phyloP scores from a whole-genome alignment of 1,284 basidiomycete genomes.

The Leccinum subrobustum region DNA sequence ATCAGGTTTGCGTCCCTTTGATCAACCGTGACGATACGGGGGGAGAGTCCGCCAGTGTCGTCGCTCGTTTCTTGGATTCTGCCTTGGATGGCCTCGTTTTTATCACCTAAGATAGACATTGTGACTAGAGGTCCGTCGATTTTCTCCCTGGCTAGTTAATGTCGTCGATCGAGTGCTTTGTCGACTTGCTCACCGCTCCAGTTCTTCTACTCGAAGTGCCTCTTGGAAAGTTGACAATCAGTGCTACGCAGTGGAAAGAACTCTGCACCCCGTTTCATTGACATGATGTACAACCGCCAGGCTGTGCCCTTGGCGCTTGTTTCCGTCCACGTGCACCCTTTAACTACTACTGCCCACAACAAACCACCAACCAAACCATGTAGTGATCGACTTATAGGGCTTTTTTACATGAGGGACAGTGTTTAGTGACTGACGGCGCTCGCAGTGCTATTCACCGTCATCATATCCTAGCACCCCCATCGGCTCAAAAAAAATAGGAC shows the following conservation, averaged over 20 bases:
- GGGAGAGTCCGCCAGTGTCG: not conserved
- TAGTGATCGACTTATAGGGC: too few relatives aligned
- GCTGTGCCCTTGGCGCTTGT: too few relatives aligned
- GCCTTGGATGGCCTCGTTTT: not conserved
- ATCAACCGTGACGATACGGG: not conserved
- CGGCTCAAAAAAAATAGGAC: too few relatives aligned
- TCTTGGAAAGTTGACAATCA: not conserved
- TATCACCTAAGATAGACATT: not conserved
- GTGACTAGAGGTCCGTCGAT: not conserved
- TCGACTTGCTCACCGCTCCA: too few relatives aligned
- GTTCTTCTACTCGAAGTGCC: not conserved
- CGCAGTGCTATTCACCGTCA: too few relatives aligned
- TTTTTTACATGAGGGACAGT: too few relatives aligned
- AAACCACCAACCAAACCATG: too few relatives aligned
- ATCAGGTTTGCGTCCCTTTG: not conserved
- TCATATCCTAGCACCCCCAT: too few relatives aligned
- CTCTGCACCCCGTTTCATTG: not conserved
- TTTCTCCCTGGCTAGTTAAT: not conserved
- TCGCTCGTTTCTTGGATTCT: not conserved
- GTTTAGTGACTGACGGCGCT: too few relatives aligned
- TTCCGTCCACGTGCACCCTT: too few relatives aligned
- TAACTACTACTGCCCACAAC: too few relatives aligned
- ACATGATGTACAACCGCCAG: too few relatives aligned
- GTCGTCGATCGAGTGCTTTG: not conserved
- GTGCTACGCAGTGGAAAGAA: not conserved